Evolutionary conservation across 1,284 basidiomycete species (phyloP).

Genomic region (Tilletia setariae): DNA sequence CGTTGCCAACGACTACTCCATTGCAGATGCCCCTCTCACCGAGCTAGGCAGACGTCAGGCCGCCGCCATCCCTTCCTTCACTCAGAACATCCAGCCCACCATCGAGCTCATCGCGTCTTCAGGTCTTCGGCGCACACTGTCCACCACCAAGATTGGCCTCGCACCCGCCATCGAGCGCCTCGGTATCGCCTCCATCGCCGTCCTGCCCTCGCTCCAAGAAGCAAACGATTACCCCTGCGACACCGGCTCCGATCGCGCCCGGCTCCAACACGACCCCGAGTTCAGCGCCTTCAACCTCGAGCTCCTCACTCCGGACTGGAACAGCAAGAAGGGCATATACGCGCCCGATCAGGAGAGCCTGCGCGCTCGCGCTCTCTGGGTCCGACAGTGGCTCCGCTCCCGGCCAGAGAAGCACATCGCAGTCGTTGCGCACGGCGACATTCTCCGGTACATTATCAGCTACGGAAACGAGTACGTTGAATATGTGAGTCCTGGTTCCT

Average conservation of each 20-base stretch:
- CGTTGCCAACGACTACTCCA: conserved; percentile 27
- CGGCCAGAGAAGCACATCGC: conserved; percentile 49
- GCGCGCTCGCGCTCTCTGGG: conserved; percentile 47
- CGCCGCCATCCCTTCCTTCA: conserved; percentile 34
- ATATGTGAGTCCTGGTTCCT: conserved; percentile 14
- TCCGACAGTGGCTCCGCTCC: conserved; percentile 48
- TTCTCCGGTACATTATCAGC: conserved; percentile 46
- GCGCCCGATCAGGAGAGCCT: conserved; percentile 25
- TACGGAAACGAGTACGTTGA: conserved; percentile 25
- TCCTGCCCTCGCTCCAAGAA: conserved; percentile 50
- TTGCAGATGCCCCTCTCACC: conserved; percentile 50
- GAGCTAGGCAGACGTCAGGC: conserved; percentile 50
- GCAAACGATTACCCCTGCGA: conserved; percentile 52
- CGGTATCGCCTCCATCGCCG: conserved; percentile 35
- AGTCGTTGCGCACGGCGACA: conserved; percentile 53
- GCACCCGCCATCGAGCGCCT: conserved; percentile 41
- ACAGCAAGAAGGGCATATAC: conserved; percentile 49
- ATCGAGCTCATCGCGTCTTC: conserved; percentile 46
- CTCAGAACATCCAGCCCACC: conserved; percentile 24
- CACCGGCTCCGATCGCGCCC: conserved; percentile 44
- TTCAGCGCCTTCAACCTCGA: conserved; percentile 45
- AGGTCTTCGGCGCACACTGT: conserved; percentile 47
- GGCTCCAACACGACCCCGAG: conserved; percentile 44
- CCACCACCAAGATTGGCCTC: conserved; percentile 49
- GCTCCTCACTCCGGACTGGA: conserved; percentile 52